phyloP scores from a whole-genome alignment of 2,329 filamentous ascomycete species.

The Penicillium sp. region DNA sequence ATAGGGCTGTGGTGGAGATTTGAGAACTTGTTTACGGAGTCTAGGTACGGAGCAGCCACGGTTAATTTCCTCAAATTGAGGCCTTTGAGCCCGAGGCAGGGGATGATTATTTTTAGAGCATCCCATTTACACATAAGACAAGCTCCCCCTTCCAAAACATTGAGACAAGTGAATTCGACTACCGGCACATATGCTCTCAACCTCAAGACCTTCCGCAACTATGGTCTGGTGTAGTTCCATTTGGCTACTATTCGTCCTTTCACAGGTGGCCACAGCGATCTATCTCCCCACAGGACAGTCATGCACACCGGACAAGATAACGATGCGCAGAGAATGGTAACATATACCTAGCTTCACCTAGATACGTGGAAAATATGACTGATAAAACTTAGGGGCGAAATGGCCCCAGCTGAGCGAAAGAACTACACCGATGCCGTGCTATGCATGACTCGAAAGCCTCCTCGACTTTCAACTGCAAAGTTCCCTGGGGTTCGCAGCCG shows the following conservation, averaged over 20 bases:
- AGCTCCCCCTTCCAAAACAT: background rate
- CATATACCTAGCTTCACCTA: background rate
- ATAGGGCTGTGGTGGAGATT: background rate
- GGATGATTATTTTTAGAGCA: background rate
- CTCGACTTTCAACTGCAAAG: conserved; percentile 27
- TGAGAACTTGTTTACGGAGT: background rate
- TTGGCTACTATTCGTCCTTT: background rate
- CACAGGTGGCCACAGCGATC: background rate
- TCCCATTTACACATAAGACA: background rate
- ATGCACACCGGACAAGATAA: background rate
- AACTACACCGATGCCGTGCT: conserved; percentile 36
- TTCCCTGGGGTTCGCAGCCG: conserved; percentile 37
- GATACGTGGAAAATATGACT: background rate
- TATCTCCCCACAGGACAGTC: background rate
- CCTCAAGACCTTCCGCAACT: background rate
- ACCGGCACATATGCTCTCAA: background rate
- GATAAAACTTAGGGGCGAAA: conserved; percentile 27
- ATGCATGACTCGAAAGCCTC: conserved; percentile 32
- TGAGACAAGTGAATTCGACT: background rate
- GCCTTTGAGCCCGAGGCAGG: background rate
- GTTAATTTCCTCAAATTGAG: background rate
- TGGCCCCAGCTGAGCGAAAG: conserved; percentile 26
- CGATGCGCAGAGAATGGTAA: conserved; percentile 29
- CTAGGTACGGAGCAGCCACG: background rate
- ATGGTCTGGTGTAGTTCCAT: background rate